These are phyloP conservation scores for Phialocephala subalpina DNA, from an alignment of 2,329 filamentous ascomycete species.

Conservation along the genomic window DNA sequence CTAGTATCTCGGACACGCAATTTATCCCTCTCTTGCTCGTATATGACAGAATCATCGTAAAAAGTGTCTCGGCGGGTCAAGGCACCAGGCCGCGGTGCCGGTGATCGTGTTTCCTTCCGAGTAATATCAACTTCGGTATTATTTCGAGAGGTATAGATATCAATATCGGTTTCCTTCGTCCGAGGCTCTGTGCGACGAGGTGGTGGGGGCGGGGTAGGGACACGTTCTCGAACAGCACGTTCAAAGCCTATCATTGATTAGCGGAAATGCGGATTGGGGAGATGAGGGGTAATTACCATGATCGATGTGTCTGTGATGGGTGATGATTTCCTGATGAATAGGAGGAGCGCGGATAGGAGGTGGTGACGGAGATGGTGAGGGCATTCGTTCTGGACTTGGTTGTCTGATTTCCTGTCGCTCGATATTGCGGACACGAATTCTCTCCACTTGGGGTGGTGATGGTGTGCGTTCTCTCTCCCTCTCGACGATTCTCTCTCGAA, in stretches of 20 bases:
- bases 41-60: slow-evolving; percentile 72
- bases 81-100: slow-evolving; percentile 28
- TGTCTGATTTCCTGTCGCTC: slow-evolving; percentile 34
- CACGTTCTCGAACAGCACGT: slow-evolving; percentile 35
- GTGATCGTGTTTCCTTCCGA: slow-evolving; percentile 29
- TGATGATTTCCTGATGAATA: slow-evolving; percentile 89
- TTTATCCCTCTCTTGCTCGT: slow-evolving; percentile 54
- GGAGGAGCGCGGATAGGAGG: slow-evolving; percentile 74
- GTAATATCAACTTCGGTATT: slow-evolving; percentile 66
- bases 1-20: slow-evolving; percentile 47
- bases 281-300: slow-evolving; percentile 68
- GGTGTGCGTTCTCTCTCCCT: slow-evolving; percentile 38
- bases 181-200: slow-evolving; percentile 37
- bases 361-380: slow-evolving; percentile 48
- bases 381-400: slow-evolving; percentile 33
- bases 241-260: slow-evolving; percentile 41
- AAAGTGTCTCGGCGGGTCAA: slow-evolving; percentile 49
- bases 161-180: slow-evolving; percentile 63
- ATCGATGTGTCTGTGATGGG: slow-evolving; percentile 81
- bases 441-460: slow-evolving; percentile 39
- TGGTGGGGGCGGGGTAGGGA: slow-evolving; percentile 40
- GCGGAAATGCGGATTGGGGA: slow-evolving; percentile 14
- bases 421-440: slow-evolving; percentile 40
- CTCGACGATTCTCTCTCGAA: slow-evolving; percentile 41
- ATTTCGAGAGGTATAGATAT: slow-evolving; percentile 62